phyloP scores from a whole-genome alignment of 148 eudicot species.

The Vaccinium myrtillus region DNA sequence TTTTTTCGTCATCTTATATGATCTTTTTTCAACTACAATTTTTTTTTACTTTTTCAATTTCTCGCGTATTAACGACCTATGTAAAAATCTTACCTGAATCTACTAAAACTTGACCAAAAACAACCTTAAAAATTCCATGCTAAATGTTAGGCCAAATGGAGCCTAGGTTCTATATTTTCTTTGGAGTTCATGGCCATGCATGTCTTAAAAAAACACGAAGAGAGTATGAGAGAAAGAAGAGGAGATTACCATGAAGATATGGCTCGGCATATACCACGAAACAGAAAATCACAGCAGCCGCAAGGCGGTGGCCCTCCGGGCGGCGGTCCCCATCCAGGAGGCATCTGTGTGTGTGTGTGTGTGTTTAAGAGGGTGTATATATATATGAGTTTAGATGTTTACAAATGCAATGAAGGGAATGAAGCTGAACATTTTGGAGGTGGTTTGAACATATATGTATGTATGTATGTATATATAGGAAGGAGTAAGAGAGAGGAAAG shows the following conservation, averaged over 20 bases:
- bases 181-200: too few species aligned
- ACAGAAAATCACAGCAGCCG: conserved; percentile 15
- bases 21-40: too few species aligned
- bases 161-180: too few species aligned
- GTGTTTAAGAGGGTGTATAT: neutral
- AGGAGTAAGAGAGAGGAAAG: neutral
- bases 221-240: neutral
- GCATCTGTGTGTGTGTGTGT: neutral
- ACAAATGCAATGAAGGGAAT: neutral
- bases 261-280: conserved; percentile 10
- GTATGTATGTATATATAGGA: neutral
- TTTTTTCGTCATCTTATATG: too few species aligned
- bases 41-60: too few species aligned
- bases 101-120: too few species aligned
- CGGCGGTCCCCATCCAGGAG: conserved; percentile 15
- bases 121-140: too few species aligned
- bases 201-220: neutral
- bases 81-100: too few species aligned
- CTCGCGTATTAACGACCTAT: too few species aligned
- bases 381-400: neutral
- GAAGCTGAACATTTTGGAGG: neutral
- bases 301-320: conserved; percentile 15
- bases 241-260: conserved; percentile 13
- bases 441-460: neutral
- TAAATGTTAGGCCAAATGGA: too few species aligned